Base-by-base conservation (phyloP, 1,284 basidiomycete genomes). In the Porogramme epimiltina region DNA sequence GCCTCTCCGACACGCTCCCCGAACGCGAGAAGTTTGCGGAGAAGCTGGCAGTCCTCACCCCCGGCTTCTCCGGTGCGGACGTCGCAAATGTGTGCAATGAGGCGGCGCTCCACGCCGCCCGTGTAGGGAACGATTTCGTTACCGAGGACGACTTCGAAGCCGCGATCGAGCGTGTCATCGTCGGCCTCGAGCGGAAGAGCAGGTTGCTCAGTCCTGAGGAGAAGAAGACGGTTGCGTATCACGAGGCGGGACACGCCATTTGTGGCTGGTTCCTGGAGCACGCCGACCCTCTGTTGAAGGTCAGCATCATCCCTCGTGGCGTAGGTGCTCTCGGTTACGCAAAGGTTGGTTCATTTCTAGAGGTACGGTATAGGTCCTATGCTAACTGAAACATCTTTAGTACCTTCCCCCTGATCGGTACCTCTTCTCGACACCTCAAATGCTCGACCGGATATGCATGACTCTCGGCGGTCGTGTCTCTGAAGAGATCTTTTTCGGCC, bases 11-110 rank as follows among this genome's bases (percentile, higher is more conserved):
- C 41, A 71, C 77, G 3, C 75, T 94, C 38, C 76, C 79, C 26
- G 80, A 86, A 55, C 65, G 81, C 46, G 76, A 82, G 22, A 70
- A 76, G 15, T 80, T 97, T 51, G 87, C 93, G 3, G 91, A 95
- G 69, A 98, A 98, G 74, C 85, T 99, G 49, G 92, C 91, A 4
- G 93, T 98, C 22, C 84, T 98, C 42, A 98, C 97, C 0, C 95
- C 96, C 22, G 97, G 97, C 0, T 99, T 99, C 77, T 96, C 93
- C 22, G 97, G 97, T 64, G 96, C 96, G 3, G 97, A 99, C 69
- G 95, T 99, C 61, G 96, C 95, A 56, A 99, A 99, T 66, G 96
- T 99, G 13, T 97, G 94, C 70, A 99, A 99, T 70, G 97, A 99
- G 72, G 95, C 94, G 44, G 96, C 97, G 0, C 77, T 99, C 28